A percentile compares a stretch with the other conserved stretches of the same genome.
These are phyloP conservation scores for Fusarium concolor DNA, from an alignment of 2,329 filamentous ascomycete species.

Conservation along the genomic window DNA sequence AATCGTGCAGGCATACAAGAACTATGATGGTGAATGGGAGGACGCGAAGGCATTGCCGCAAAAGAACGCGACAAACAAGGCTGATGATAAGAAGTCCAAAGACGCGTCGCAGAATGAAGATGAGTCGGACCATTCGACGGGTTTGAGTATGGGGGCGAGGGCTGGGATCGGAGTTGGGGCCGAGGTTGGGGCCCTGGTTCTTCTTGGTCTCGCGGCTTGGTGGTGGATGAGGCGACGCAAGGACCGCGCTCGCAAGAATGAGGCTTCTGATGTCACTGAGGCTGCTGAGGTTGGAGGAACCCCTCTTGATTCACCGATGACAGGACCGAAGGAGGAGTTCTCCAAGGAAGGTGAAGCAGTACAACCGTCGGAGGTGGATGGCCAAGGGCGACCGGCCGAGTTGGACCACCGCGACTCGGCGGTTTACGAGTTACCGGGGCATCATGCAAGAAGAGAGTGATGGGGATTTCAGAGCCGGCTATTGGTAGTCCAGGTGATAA, in stretches of 20 bases:
- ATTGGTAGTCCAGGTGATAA: background rate
- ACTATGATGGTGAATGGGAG: background rate
- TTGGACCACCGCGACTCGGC: background rate
- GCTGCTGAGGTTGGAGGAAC: background rate
- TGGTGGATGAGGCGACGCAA: background rate
- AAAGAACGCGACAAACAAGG: background rate
- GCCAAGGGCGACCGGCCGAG: background rate
- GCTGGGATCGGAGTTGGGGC: slow-evolving; percentile 8
- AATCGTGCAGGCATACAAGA: slow-evolving; percentile 3
- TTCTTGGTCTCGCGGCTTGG: background rate
- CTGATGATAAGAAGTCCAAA: background rate
- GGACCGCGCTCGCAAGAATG: background rate
- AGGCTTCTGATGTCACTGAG: background rate
- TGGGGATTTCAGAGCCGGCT: background rate
- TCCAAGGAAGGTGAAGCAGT: background rate
- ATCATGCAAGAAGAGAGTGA: background rate
- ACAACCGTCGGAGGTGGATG: background rate
- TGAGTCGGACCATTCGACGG: accelerated
- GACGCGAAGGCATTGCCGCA: background rate
- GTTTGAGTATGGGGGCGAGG: background rate
- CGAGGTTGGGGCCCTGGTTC: background rate
- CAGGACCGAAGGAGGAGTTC: background rate
- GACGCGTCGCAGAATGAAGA: background rate
- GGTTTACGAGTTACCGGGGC: slow-evolving; percentile 1
- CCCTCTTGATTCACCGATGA: background rate